These are phyloP conservation scores for Calcarisporium arbuscula DNA, from an alignment of 2,329 filamentous ascomycete genomes.

Conservation along the genomic window DNA sequence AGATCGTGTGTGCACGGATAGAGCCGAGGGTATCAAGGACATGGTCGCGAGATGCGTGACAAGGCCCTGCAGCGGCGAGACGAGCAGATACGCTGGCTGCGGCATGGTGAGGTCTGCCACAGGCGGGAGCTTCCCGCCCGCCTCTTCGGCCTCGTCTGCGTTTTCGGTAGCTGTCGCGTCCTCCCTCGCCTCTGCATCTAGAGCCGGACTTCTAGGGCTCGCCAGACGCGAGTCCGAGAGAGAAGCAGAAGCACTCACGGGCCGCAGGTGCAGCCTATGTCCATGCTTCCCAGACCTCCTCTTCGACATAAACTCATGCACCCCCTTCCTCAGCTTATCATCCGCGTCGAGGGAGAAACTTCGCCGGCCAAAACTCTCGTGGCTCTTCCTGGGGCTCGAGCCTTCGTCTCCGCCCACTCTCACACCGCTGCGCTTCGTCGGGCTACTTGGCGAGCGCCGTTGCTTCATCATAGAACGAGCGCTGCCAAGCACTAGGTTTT, in stretches of 20 bases:
- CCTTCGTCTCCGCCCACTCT: slow-evolving; percentile 46
- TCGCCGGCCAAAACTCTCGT: slow-evolving; percentile 24
- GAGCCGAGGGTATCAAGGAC: slow-evolving; percentile 38
- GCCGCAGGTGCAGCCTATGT: slow-evolving; percentile 7
- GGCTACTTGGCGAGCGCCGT: slow-evolving; percentile 16
- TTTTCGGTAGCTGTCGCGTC: too few relatives aligned
- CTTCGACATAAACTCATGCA: slow-evolving; percentile 41
- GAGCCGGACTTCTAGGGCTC: too few relatives aligned
- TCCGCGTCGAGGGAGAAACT: slow-evolving; percentile 39
- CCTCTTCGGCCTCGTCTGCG: not conserved
- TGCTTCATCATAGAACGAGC: slow-evolving; percentile 25
- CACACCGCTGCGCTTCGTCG: slow-evolving; percentile 28
- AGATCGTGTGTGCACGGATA: slow-evolving; percentile 14
- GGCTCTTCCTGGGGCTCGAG: slow-evolving; percentile 29
- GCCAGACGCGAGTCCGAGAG: too few relatives aligned
- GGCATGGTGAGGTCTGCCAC: slow-evolving; percentile 29
- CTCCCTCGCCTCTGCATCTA: too few relatives aligned
- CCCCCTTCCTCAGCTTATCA: slow-evolving; percentile 39
- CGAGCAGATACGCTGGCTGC: slow-evolving; percentile 51
- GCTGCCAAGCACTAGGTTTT: slow-evolving; percentile 41
- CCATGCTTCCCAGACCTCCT: slow-evolving; percentile 21
- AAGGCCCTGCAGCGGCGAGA: slow-evolving; percentile 60
- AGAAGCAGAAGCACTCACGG: not conserved
- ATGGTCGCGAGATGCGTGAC: slow-evolving; percentile 58
- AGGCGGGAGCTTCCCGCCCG: slow-evolving; percentile 20